A percentile compares a stretch with the other conserved stretches of the same genome.
phyloP scores from a whole-genome alignment of 805 yeast species.

The Zygoascus biomembranicola region DNA sequence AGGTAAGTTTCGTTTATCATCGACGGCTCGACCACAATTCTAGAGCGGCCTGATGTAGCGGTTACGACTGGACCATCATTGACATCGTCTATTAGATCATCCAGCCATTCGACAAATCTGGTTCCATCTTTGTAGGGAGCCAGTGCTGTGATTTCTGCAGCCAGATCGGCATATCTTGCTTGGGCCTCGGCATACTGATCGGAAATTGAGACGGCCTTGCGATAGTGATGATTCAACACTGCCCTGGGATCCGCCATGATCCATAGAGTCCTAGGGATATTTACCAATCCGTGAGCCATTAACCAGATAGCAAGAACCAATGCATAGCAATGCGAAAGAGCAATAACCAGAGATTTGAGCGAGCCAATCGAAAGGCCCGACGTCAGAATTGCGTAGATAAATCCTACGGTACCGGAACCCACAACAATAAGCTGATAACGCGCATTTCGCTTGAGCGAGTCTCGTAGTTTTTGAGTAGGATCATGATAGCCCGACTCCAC shows the following conservation, averaged over 20 bases:
- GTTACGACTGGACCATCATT: constrained; percentile 15
- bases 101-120: constrained; percentile 58
- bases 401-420: constrained; percentile 42
- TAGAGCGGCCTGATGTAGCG: constrained; percentile 7
- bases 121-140: constrained; percentile 39
- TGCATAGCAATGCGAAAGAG: constrained; percentile 69
- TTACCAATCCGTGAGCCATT: constrained; percentile 73
- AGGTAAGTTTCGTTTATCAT: constrained; percentile 35
- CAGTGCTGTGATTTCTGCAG: constrained; percentile 49
- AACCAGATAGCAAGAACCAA: constrained; percentile 70
- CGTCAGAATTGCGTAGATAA: constrained; percentile 50
- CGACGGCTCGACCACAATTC: constrained; percentile 16
- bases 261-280: constrained; percentile 49
- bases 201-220: constrained; percentile 46
- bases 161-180: constrained; percentile 53
- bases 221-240: constrained; percentile 35
- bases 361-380: constrained; percentile 48
- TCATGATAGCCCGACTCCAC: constrained; percentile 61
- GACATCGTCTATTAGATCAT: constrained; percentile 41
- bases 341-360: constrained; percentile 61
- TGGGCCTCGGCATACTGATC: constrained; percentile 59
- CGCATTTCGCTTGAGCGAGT: constrained; percentile 49
- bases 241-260: constrained; percentile 29
- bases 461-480: constrained; percentile 38
- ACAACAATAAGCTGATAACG: constrained; percentile 54